These are phyloP conservation scores for Nigrospora sphaerica DNA, from an alignment of 2,329 filamentous ascomycete species.

Conservation along the genomic window DNA sequence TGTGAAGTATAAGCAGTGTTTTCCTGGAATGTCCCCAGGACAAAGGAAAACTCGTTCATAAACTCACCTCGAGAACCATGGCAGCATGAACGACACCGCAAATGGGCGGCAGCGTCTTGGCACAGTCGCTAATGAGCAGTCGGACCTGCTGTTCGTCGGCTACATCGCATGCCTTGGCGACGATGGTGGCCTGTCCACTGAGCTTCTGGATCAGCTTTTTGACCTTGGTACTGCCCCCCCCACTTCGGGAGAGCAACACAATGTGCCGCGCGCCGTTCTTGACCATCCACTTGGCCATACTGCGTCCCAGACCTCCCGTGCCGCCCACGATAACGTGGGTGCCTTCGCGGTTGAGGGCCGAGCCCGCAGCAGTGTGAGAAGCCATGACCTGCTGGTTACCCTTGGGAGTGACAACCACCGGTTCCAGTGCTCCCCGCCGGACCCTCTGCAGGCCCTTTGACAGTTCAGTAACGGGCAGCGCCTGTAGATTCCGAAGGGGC, in stretches of 20 bases:
- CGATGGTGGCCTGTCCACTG: constrained; percentile 10
- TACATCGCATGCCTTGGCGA: constrained; percentile 19
- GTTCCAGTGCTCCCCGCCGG: not conserved
- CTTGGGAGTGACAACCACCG: not conserved
- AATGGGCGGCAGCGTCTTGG: constrained; percentile 15
- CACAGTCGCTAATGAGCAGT: constrained; percentile 13
- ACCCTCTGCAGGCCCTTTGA: not conserved
- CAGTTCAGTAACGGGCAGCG: constrained; percentile 12
- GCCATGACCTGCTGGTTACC: not conserved
- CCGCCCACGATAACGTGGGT: constrained; percentile 44
- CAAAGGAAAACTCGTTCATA: not conserved
- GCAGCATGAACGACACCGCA: constrained; percentile 22
- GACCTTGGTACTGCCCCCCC: not conserved
- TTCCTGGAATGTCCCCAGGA: too few relatives aligned
- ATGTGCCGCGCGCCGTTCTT: constrained; percentile 39
- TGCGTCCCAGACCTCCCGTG: constrained; percentile 41
- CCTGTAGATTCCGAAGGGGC: constrained; percentile 24
- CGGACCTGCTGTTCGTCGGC: constrained; percentile 11
- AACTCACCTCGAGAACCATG: constrained; percentile 15
- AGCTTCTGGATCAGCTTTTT: constrained; percentile 13
- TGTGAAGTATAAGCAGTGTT: not conserved
- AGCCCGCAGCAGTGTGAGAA: too few relatives aligned
- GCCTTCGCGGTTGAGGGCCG: constrained; percentile 18
- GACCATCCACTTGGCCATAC: constrained; percentile 41
- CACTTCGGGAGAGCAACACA: constrained; percentile 34